Evolutionary conservation across 192 early-diverging fungal genomes (phyloP).

Genomic region (Mortierella claussenii): DNA sequence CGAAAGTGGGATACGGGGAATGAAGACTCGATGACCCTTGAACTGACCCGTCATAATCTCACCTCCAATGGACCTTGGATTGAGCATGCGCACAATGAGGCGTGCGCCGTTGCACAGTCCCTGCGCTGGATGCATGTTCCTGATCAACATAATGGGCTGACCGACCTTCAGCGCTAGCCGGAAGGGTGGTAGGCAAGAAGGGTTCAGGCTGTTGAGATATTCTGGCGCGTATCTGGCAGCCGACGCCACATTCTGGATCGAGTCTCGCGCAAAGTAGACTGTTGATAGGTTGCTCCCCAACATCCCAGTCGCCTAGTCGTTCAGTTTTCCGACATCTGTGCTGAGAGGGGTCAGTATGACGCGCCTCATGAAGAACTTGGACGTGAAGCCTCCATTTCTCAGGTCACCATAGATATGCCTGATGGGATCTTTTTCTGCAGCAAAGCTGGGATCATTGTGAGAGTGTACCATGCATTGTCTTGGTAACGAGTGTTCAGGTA

Average conservation of each 20-base stretch:
- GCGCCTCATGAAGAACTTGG: too few species aligned
- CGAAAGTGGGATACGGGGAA: slow-evolving; percentile 21
- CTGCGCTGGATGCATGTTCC: slow-evolving; percentile 23
- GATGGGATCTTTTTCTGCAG: too few species aligned
- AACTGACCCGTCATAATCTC: slow-evolving; percentile 8
- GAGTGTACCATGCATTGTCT: background rate
- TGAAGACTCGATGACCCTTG: slow-evolving; percentile 10
- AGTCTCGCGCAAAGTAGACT: background rate
- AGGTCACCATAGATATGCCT: too few species aligned
- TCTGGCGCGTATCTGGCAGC: background rate
- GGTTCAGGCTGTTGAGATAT: slow-evolving; percentile 4
- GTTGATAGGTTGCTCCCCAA: background rate
- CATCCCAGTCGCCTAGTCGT: background rate
- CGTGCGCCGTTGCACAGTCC: slow-evolving; percentile 42
- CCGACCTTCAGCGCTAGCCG: slow-evolving; percentile 13
- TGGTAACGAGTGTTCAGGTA: too few species aligned
- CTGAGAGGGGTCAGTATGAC: too few species aligned
- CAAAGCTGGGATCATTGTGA: too few species aligned
- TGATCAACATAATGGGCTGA: slow-evolving; percentile 22
- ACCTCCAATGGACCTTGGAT: slow-evolving; percentile 8
- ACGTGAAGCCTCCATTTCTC: too few species aligned
- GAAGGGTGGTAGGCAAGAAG: slow-evolving; percentile 7
- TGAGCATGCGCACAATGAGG: slow-evolving; percentile 13
- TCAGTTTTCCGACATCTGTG: too few species aligned
- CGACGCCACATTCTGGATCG: background rate